phyloP scores from a whole-genome alignment of 495 filamentous ascomycete genomes.

The Aspergillus haitiensis region DNA sequence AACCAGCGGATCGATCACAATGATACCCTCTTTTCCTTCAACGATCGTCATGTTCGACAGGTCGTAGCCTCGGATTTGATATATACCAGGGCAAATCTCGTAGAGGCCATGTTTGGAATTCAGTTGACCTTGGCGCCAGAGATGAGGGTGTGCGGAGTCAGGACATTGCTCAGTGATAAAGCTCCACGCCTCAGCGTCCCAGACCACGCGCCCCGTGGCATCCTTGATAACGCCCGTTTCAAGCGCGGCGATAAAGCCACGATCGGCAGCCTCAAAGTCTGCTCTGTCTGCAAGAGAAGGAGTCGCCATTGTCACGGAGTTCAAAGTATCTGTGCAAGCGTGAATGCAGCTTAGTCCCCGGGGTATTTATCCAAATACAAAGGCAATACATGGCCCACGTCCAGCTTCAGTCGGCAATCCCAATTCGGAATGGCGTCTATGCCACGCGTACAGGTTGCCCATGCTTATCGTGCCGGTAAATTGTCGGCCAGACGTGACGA shows the following conservation, averaged over 20 bases:
- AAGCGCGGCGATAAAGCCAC: constrained; percentile 24
- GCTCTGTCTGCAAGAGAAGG: constrained; percentile 15
- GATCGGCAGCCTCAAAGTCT: constrained; percentile 24
- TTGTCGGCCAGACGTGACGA: too few relatives aligned
- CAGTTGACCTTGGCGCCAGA: constrained; percentile 27
- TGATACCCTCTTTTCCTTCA: constrained; percentile 25
- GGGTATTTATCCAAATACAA: background rate
- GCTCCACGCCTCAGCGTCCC: constrained; percentile 24
- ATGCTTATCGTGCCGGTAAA: too few relatives aligned
- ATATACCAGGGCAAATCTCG: constrained; percentile 26
- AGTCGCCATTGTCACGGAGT: background rate
- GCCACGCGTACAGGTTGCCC: too few relatives aligned
- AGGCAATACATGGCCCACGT: background rate
- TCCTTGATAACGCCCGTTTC: constrained; percentile 18
- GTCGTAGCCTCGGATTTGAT: constrained; percentile 30
- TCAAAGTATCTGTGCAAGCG: too few relatives aligned
- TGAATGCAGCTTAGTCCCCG: background rate
- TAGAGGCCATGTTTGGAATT: constrained; percentile 25
- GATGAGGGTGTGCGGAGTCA: constrained; percentile 23
- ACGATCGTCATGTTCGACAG: constrained; percentile 31
- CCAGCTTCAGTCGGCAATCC: background rate
- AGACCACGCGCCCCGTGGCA: constrained; percentile 15
- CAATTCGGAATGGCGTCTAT: background rate
- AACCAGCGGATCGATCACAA: constrained; percentile 26
- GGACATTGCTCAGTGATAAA: constrained; percentile 24